phyloP scores from a whole-genome alignment of 331 rosid species.

The Dryas integrifolia region DNA sequence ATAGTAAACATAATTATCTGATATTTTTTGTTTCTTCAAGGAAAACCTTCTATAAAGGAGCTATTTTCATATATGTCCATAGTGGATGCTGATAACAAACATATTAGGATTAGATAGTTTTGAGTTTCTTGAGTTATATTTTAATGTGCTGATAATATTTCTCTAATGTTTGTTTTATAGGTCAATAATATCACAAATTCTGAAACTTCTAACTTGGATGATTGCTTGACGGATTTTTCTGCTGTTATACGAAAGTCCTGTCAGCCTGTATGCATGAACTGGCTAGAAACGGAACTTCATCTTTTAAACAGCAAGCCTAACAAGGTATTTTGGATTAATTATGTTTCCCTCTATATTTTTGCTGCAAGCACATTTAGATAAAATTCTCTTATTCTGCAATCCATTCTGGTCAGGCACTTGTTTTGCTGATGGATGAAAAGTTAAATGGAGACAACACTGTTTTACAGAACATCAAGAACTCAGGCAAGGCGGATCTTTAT shows the following conservation, averaged over 20 bases:
- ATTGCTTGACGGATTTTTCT: constrained; percentile 51
- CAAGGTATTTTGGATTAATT: constrained; percentile 46
- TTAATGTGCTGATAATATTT: constrained; percentile 11
- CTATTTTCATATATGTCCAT: not conserved
- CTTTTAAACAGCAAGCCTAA: constrained; percentile 42
- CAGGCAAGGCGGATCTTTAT: constrained; percentile 92
- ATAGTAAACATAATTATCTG: not conserved
- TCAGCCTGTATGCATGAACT: constrained; percentile 54
- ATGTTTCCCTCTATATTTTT: constrained; percentile 11
- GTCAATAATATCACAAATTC: constrained; percentile 54
- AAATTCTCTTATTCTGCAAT: constrained; percentile 14
- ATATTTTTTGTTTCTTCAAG: too few relatives aligned
- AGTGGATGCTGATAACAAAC: not conserved
- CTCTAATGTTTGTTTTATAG: constrained; percentile 42
- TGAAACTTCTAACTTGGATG: constrained; percentile 38
- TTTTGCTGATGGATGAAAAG: constrained; percentile 55
- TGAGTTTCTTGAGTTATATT: constrained; percentile 1
- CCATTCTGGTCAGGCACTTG: constrained; percentile 47
- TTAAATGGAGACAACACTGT: constrained; percentile 54
- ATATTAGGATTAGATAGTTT: not conserved
- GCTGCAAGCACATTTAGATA: constrained; percentile 18
- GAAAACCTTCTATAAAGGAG: not conserved
- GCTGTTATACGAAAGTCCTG: constrained; percentile 53
- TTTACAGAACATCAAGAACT: constrained; percentile 62
- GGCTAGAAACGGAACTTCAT: constrained; percentile 74